Evolutionary conservation across 1,284 basidiomycete genomes (phyloP), one percentile per base, ranked within the genome.

Genomic region (Cryptococcus sp.): DNA sequence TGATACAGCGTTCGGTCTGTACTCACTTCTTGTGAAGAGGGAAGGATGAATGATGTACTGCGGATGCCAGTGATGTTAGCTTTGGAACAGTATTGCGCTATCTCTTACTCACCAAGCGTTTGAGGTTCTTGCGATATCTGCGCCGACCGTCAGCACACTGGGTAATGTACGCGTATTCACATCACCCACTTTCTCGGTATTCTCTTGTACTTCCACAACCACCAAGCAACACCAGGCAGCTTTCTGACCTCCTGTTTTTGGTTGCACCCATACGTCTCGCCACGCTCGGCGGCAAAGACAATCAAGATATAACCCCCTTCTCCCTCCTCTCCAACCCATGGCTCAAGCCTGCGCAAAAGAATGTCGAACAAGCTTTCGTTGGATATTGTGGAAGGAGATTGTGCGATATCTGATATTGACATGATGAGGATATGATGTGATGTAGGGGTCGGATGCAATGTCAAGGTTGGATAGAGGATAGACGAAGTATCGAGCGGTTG

Each of bases 21-120:
- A 58, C 72, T 46, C 46, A 75, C 72, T 68, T 19, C 62, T 50
- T 0, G 73, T 73, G 51, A 72, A 65, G 0, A 63, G 43, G 13
- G 70, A 70, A 0, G 74, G 72, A 49, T 73, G 73, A 1, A 75
- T 67, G 46, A 76, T 70, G 48, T 75, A 76, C 67, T 73, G 46
- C 1, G 19, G 19, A n/a, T 13, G 23, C 37, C 26, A 17, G 6
- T 23, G 19, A 34, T n/a, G n/a, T 55, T 48, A 57, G 44, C 16
- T 15, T 3, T 25, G 26, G 29, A 1, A 19, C 39, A 41, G 47
- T 19, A 23, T 10, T 17, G 23, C 20, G 20, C 45, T 23, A 19
- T 20, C 16, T 26, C 16, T 22, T 23, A 57, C 68, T 38, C 47
- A 73, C 71, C 50, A 76, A 54, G 23, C 70, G 56, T 55, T 74